A percentile compares a stretch with the other conserved stretches of the same genome.
These are phyloP conservation scores for Lentinus polychrous DNA, from an alignment of 1,284 basidiomycete genomes.

Conservation along the genomic window DNA sequence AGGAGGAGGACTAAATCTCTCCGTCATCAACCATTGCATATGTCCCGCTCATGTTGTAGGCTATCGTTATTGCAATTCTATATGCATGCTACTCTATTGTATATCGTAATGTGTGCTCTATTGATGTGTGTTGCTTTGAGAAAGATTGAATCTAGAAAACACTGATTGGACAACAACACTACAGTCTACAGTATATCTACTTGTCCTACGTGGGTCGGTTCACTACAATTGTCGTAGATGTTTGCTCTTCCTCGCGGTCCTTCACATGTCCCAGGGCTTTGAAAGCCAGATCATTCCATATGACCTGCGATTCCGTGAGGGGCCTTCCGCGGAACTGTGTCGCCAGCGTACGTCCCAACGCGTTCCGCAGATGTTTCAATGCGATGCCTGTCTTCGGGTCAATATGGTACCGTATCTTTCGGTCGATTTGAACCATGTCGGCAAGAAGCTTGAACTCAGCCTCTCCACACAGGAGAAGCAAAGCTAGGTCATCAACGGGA, in stretches of 20 bases:
- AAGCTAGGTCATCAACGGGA: slow-evolving; percentile 79
- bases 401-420: slow-evolving; percentile 75
- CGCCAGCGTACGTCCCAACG: slow-evolving; percentile 59
- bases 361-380: slow-evolving; percentile 72
- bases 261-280: slow-evolving; percentile 46
- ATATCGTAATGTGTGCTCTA: no score
- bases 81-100: neutral
- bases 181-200: neutral
- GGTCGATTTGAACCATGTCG: slow-evolving; percentile 73
- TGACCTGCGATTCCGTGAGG: slow-evolving; percentile 50
- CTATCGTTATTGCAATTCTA: slow-evolving; percentile 11
- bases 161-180: no score
- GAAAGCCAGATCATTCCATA: slow-evolving; percentile 70
- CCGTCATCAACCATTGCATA: slow-evolving; percentile 4
- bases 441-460: slow-evolving; percentile 85
- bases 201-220: slow-evolving; percentile 10
- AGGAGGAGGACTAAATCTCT: slow-evolving; percentile 17
- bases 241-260: slow-evolving; percentile 18
- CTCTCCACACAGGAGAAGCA: slow-evolving; percentile 89
- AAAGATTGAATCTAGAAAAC: no score
- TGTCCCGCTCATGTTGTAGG: slow-evolving; percentile 11
- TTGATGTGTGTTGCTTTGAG: no score
- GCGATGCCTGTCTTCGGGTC: slow-evolving; percentile 73
- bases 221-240: slow-evolving; percentile 23
- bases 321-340: slow-evolving; percentile 58